phyloP scores from a whole-genome alignment of 1,139 yeast species.

The Geotrichum citri-aurantii region DNA sequence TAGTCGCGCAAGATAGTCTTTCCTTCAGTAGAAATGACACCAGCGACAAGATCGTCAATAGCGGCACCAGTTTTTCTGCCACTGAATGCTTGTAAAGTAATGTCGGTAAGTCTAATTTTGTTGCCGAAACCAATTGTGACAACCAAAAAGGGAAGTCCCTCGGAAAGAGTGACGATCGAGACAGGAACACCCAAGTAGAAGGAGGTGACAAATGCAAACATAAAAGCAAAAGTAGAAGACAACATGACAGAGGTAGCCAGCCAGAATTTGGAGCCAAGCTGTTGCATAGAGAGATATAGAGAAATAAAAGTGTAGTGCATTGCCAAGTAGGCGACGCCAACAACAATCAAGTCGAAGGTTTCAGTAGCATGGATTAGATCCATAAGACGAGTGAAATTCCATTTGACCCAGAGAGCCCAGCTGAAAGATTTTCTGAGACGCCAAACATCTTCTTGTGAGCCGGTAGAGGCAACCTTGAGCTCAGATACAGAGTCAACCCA shows the following conservation, averaged over 20 bases:
- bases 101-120: conserved; percentile 68
- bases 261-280: conserved; percentile 83
- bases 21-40: conserved; percentile 64
- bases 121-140: conserved; percentile 92
- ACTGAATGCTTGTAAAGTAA: conserved; percentile 41
- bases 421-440: conserved; percentile 58
- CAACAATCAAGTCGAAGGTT: conserved; percentile 74
- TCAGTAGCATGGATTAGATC: conserved; percentile 71
- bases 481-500: conserved; percentile 39
- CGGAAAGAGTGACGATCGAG: conserved; percentile 71
- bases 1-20: conserved; percentile 75
- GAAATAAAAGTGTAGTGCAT: conserved; percentile 83
- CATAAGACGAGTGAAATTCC: conserved; percentile 43
- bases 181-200: conserved; percentile 43
- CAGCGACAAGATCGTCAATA: conserved; percentile 39
- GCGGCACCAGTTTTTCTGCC: conserved; percentile 23
- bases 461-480: conserved; percentile 34
- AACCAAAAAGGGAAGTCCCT: conserved; percentile 90
- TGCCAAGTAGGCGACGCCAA: conserved; percentile 77
- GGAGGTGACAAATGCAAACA: conserved; percentile 72
- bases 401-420: conserved; percentile 56
- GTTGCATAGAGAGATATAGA: conserved; percentile 74
- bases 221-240: conserved; percentile 79
- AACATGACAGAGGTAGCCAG: conserved; percentile 75
- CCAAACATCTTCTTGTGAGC: conserved; percentile 58